Conservation (phyloP, 1,284 basidiomycete species). For the Mrakiaceae sp. region DNA sequence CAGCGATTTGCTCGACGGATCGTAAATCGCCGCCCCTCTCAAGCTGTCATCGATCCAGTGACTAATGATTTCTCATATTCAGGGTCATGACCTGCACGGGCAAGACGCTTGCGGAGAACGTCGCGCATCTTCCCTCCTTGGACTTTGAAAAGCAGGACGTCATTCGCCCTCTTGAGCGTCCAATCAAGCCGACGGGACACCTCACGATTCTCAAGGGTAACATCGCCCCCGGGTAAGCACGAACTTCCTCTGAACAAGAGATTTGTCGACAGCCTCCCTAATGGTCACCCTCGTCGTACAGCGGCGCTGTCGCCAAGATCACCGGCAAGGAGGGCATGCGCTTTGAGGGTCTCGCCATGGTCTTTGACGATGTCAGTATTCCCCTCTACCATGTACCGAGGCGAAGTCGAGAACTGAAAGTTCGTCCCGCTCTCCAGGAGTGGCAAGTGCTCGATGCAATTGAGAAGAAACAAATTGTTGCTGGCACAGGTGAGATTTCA, state of each 20-base stretch:
- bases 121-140: conserved; percentile 62
- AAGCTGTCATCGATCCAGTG: background rate
- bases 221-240: conserved; percentile 63
- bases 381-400: background rate
- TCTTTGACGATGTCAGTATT: conserved; percentile 5
- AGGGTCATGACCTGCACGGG: conserved; percentile 77
- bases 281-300: no score
- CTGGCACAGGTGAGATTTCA: conserved; percentile 59
- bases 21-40: conserved; percentile 5
- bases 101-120: conserved; percentile 83
- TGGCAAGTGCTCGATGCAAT: conserved; percentile 61
- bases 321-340: conserved; percentile 87
- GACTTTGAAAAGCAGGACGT: conserved; percentile 62
- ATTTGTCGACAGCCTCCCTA: no score
- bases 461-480: conserved; percentile 44
- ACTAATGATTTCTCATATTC: background rate
- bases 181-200: conserved; percentile 81
- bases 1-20: conserved; percentile 27
- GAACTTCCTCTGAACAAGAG: no score
- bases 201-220: conserved; percentile 61
- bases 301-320: conserved; percentile 73
- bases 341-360: conserved; percentile 40
- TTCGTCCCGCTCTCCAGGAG: conserved; percentile 41
- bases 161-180: conserved; percentile 65
- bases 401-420: no score